A percentile compares a stretch with the other conserved stretches of the same genome.
Conservation (phyloP, 495 filamentous ascomycete genomes). For the Podospora bellae-mahoneyi region DNA sequence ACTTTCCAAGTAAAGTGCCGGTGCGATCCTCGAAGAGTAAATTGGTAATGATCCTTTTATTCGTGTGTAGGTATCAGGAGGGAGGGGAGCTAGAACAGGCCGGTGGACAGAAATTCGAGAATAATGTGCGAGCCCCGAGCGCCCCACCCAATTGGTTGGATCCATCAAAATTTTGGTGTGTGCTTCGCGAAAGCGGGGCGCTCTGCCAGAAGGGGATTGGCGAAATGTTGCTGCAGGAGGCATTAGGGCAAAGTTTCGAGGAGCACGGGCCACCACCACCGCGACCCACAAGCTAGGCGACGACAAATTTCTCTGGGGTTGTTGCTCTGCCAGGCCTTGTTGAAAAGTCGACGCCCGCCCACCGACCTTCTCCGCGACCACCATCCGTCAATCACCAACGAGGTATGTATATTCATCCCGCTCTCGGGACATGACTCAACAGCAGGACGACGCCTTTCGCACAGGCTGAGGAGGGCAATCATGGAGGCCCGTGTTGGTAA, state of each 20-base stretch:
- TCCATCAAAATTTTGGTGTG: slow-evolving; percentile 13
- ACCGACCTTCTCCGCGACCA: slow-evolving; percentile 19
- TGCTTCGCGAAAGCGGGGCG: slow-evolving; percentile 6
- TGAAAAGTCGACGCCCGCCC: background rate
- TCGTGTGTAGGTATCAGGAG: slow-evolving; percentile 15
- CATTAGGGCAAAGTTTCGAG: slow-evolving; percentile 30
- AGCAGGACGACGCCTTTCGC: slow-evolving; percentile 42
- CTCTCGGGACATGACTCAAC: slow-evolving; percentile 33
- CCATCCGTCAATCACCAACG: slow-evolving; percentile 19
- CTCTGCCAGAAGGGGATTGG: slow-evolving; percentile 8
- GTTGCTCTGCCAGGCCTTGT: slow-evolving; percentile 11
- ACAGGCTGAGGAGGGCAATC: slow-evolving; percentile 52
- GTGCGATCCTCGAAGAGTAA: slow-evolving; percentile 55
- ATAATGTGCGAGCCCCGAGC: slow-evolving; percentile 27
- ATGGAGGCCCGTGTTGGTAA: slow-evolving; percentile 12
- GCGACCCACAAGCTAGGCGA: slow-evolving; percentile 5
- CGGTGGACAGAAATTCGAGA: slow-evolving; percentile 20
- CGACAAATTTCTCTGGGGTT: slow-evolving; percentile 3
- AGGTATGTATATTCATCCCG: slow-evolving; percentile 39
- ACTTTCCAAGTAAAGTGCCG: slow-evolving; percentile 40
- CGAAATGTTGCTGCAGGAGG: background rate
- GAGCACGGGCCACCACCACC: slow-evolving; percentile 31
- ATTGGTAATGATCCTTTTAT: slow-evolving; percentile 18
- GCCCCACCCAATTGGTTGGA: slow-evolving; percentile 19
- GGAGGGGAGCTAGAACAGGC: background rate